Base-by-base conservation (phyloP, 768 basidiomycete genomes). In the Chalciporus sphaerocephalus region DNA sequence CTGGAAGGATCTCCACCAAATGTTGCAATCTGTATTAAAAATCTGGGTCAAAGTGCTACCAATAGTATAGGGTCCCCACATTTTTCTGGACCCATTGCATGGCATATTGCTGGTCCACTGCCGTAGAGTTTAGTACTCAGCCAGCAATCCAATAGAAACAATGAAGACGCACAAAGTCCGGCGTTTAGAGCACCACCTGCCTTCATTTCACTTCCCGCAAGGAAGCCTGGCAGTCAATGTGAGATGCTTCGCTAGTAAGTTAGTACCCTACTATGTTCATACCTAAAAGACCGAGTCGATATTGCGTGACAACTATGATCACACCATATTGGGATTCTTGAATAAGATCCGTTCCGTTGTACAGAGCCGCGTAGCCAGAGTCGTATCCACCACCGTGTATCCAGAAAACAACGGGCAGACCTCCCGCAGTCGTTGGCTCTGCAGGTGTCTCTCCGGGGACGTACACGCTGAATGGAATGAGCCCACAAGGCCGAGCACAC, bases 171-270 rank as follows among this genome's bases (percentile, higher is more conserved):
- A 75, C 75, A 52, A 40, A 77, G 52, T 5, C 74, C 75, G 18
- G 69, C 73, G 45, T 76, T 77, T 37, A 75, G 46, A 16, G 53
- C 65, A 10, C 75, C 75, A 12, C 58, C 57, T 13, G 60, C 53
- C 41, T 74, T 70, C 11, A 75, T 66, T 36, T 68, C 50, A 20
- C 58, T 52, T 8, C 74, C 73, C 20, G 74, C 51, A 20, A 77
- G 54, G 52, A 75, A 76, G 8, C 74, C 74, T 56, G 56, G 3
- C 10, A 16, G 12, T 16, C 45, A 66, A 61, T 18, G 64, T 38
- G n/a, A 53, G 27, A 5, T 12, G 8, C 11, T 10, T 3, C 27
- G n/a, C n/a, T n/a, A n/a, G n/a, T 28, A 3, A 28, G 27, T 12
- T 12, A 7, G 11, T 10, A 10, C 27, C 8, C 9, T 12, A 12